Conservation (phyloP, 139 green algal species). For the Trebouxia sp. region DNA sequence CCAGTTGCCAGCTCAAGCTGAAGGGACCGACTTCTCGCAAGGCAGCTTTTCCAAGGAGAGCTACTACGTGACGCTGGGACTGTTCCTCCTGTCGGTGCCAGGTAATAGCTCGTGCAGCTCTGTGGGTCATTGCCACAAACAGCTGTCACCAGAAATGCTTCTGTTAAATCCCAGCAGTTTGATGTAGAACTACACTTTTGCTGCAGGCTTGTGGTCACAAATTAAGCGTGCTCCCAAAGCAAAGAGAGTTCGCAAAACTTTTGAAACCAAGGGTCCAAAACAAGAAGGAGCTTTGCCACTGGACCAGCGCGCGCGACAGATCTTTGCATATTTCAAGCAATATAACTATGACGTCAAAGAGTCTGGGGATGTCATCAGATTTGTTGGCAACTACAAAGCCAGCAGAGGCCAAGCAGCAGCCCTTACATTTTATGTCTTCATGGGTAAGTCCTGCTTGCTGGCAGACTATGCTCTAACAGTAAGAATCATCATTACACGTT, state of each 20-base stretch:
- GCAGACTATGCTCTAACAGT: too few species aligned
- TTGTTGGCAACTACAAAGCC: slow-evolving; percentile 79
- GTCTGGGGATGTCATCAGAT: slow-evolving; percentile 87
- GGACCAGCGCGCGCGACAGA: slow-evolving; percentile 66
- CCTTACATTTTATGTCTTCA: slow-evolving; percentile 84
- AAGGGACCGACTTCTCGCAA: slow-evolving; percentile 22
- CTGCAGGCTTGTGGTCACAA: slow-evolving; percentile 84
- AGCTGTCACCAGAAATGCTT: neutral
- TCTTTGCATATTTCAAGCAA: slow-evolving; percentile 82
- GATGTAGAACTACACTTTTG: neutral
- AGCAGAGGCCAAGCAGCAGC: slow-evolving; percentile 80
- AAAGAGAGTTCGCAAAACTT: slow-evolving; percentile 75
- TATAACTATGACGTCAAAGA: slow-evolving; percentile 73
- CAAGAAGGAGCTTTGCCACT: slow-evolving; percentile 53
- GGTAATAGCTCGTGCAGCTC: slow-evolving; percentile 37
- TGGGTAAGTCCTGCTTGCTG: slow-evolving; percentile 47
- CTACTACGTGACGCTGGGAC: slow-evolving; percentile 83
- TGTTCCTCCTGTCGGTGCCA: slow-evolving; percentile 82
- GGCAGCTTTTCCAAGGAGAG: slow-evolving; percentile 31
- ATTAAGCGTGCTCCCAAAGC: slow-evolving; percentile 88
- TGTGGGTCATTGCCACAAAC: neutral
- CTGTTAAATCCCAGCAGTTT: neutral
- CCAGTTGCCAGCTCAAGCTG: slow-evolving; percentile 16
- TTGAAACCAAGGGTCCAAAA: slow-evolving; percentile 66
- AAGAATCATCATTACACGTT: too few species aligned